Conservation (phyloP, 805 yeast species). For the Candida ortonii region DNA sequence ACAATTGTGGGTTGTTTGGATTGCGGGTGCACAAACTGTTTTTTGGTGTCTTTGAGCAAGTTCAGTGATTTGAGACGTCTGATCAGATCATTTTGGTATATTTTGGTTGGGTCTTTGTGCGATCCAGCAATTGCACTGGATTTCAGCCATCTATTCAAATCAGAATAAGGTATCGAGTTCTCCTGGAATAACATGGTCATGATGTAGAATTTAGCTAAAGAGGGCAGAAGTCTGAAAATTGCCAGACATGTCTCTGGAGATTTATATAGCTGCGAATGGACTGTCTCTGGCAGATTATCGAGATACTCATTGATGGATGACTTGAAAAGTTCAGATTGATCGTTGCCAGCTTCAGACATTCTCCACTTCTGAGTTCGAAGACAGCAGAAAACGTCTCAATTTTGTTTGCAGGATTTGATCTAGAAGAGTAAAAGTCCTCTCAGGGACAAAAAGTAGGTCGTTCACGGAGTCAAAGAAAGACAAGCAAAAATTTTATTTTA, state of each 20-base stretch:
- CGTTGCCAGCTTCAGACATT: constrained; percentile 11
- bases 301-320: constrained; percentile 82
- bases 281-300: constrained; percentile 83
- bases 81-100: constrained; percentile 70
- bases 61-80: constrained; percentile 75
- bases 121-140: constrained; percentile 13
- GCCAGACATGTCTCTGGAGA: constrained; percentile 95
- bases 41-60: constrained; percentile 57
- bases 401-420: not conserved
- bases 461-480: not conserved
- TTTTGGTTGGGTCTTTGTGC: constrained; percentile 33
- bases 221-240: constrained; percentile 83
- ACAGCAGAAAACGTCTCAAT: not conserved
- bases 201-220: constrained; percentile 82
- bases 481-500: too few relatives aligned
- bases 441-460: too few relatives aligned
- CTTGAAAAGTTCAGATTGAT: constrained; percentile 43
- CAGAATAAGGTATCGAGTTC: constrained; percentile 61
- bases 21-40: constrained; percentile 33
- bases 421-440: too few relatives aligned
- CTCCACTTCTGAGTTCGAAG: constrained; percentile 1
- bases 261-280: constrained; percentile 77
- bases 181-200: constrained; percentile 85
- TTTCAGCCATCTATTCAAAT: constrained; percentile 74
- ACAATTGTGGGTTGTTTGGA: constrained; percentile 33